A percentile compares a stretch with the other conserved stretches of the same genome.
phyloP scores from a whole-genome alignment of 768 basidiomycete genomes.

The Mycena haematopus region DNA sequence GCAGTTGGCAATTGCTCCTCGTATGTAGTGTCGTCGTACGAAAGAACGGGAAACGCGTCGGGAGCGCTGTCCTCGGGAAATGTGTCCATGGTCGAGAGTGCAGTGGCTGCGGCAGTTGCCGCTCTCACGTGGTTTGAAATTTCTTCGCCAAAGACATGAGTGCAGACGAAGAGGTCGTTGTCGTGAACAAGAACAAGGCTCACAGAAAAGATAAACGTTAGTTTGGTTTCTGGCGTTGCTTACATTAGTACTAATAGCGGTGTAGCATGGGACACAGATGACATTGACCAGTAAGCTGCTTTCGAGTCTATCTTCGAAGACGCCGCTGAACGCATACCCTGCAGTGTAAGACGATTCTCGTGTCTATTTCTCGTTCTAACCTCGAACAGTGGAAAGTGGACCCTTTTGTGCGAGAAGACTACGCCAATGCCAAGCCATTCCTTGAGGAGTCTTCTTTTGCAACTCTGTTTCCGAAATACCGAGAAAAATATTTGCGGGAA shows the following conservation, averaged over 20 bases:
- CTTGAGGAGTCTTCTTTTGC: slow-evolving; percentile 97
- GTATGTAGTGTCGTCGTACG: slow-evolving; percentile 64
- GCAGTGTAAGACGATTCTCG: slow-evolving; percentile 49
- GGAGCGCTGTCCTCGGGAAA: too few relatives aligned
- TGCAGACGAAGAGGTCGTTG: slow-evolving; percentile 49
- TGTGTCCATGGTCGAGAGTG: slow-evolving; percentile 53
- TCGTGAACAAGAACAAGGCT: slow-evolving; percentile 83
- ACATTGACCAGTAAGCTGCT: slow-evolving; percentile 90
- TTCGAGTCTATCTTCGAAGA: slow-evolving; percentile 12
- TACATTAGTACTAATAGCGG: slow-evolving; percentile 25
- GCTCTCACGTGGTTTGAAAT: slow-evolving; percentile 8
- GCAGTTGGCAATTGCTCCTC: slow-evolving; percentile 60
- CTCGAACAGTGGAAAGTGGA: slow-evolving; percentile 84
- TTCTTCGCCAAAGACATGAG: slow-evolving; percentile 12
- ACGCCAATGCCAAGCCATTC: slow-evolving; percentile 78
- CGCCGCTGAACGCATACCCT: slow-evolving; percentile 15
- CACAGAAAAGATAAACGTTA: slow-evolving; percentile 95
- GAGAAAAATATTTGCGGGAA: slow-evolving; percentile 95
- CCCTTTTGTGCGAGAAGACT: slow-evolving; percentile 74
- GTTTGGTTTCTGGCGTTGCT: slow-evolving; percentile 37
- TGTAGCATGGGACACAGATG: slow-evolving; percentile 98
- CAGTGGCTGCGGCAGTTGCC: slow-evolving; percentile 8
- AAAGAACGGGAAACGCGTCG: slow-evolving; percentile 44
- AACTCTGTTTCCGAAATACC: slow-evolving; percentile 97
- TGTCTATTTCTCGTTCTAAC: not conserved